phyloP scores from a whole-genome alignment of 768 basidiomycete species.

The Mycena crocata region DNA sequence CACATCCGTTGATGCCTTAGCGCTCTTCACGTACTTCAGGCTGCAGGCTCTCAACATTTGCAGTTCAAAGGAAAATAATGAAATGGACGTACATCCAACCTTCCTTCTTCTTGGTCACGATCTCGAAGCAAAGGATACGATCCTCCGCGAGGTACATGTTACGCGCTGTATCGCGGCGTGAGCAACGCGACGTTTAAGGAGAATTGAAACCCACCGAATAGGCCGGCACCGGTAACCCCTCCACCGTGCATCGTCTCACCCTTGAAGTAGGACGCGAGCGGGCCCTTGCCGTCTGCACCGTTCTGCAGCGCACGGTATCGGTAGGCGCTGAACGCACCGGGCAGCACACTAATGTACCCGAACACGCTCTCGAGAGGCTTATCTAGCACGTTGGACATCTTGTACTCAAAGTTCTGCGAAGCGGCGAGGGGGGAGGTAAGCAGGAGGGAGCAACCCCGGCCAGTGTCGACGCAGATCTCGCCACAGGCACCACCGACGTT shows the following conservation, averaged over 20 bases:
- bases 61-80: slow-evolving; percentile 23
- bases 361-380: slow-evolving; percentile 95
- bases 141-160: slow-evolving; percentile 95
- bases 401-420: slow-evolving; percentile 98
- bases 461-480: slow-evolving; percentile 90
- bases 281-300: slow-evolving; percentile 88
- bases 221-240: slow-evolving; percentile 67
- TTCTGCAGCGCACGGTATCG: slow-evolving; percentile 90
- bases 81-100: slow-evolving; percentile 77
- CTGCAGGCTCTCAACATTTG: slow-evolving; percentile 11
- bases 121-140: slow-evolving; percentile 93
- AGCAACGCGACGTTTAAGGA: not conserved
- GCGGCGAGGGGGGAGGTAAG: slow-evolving; percentile 85
- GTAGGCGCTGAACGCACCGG: slow-evolving; percentile 94
- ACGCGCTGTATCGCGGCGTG: slow-evolving; percentile 57
- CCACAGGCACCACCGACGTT: slow-evolving; percentile 96
- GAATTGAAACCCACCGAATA: slow-evolving; percentile 65
- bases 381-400: slow-evolving; percentile 96
- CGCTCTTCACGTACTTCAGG: slow-evolving; percentile 91
- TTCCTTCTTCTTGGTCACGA: slow-evolving; percentile 89
- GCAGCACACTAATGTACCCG: slow-evolving; percentile 88
- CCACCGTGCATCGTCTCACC: slow-evolving; percentile 88
- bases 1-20: slow-evolving; percentile 96
- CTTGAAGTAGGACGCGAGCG: slow-evolving; percentile 93
- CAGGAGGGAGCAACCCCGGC: slow-evolving; percentile 76